Base-by-base conservation (phyloP, 2,329 filamentous ascomycete genomes). In the Claviceps humidiphila region DNA sequence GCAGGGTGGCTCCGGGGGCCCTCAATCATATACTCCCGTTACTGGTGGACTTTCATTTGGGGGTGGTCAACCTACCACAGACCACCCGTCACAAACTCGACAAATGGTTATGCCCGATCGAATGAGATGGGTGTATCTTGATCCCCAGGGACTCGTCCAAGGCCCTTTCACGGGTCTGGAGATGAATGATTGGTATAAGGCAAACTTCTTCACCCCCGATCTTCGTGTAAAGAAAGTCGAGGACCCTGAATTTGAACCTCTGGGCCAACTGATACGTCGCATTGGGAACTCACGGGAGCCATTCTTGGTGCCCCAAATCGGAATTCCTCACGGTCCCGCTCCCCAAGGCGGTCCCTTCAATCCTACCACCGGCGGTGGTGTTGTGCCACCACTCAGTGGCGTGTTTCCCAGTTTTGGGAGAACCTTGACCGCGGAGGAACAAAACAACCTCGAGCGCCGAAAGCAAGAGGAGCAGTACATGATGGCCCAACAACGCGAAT, bases 151-250 rank as follows among this genome's bases (percentile, higher is more conserved):
- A 22, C 85, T 88, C 56, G 84, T 89, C 5, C 93, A 98, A 64
- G 93, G 93, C 0, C 93, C 93, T 0, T 98, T 93, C 70, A 96
- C 89, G 41, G 93, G 93, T 1, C 73, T 98, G 49, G 93, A 98
- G 68, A 98, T 98, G 93, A 94, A 98, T 60, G 94, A 98, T 61
- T 98, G 93, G 93, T 98, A 97, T 71, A 97, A 97, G 67, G 91
- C 90, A 40, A 90, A 91, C 46, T 98, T 97, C 71, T 98, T 98
- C 69, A 95, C 89, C 0, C 84, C 91, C 0, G 91, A 98, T 60
- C 75, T 98, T 20, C 81, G 94, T 44, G 93, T 98, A 37, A 96
- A 94, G 72, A 95, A 95, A 66, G 75, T 91, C 5, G 93, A 98
- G 65, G 93, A 98, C 62, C 74, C 77, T 0, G 91, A 98, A 49